Percentiles rank a stretch among this genome's conserved stretches.
Evolutionary conservation across 2,329 filamentous ascomycete genomes (phyloP).

Genomic region (Colletotrichum kahawae): DNA sequence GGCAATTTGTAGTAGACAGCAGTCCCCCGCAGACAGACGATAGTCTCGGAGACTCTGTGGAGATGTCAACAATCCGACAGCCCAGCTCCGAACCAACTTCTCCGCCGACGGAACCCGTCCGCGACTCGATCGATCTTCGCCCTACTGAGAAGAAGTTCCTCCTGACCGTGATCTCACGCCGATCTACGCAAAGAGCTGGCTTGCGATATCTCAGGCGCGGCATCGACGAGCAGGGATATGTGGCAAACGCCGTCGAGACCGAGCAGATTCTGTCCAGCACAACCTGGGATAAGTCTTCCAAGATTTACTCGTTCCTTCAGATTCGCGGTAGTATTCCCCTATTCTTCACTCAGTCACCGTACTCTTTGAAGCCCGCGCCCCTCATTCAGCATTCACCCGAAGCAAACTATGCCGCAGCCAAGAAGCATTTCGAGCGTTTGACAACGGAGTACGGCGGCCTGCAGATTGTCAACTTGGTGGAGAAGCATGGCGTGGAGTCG

Average conservation of each 20-base stretch:
- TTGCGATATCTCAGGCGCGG: constrained; percentile 89
- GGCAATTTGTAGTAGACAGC: constrained; percentile 75
- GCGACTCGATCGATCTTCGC: constrained; percentile 44
- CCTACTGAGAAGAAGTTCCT: constrained; percentile 66
- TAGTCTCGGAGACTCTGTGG: constrained; percentile 48
- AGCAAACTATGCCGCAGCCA: constrained; percentile 79
- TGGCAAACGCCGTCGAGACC: constrained; percentile 92
- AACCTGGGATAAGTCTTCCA: constrained; percentile 65
- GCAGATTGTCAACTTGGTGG: constrained; percentile 83
- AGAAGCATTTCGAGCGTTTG: constrained; percentile 77
- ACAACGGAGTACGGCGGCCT: constrained; percentile 74
- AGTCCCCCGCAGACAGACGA: constrained; percentile 61
- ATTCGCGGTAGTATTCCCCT: constrained; percentile 89
- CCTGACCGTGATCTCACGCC: constrained; percentile 89
- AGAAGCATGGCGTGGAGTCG: constrained; percentile 83
- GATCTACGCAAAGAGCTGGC: constrained; percentile 85
- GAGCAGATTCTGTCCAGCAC: constrained; percentile 86
- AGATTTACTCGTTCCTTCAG: constrained; percentile 84
- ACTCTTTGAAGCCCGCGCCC: constrained; percentile 88
- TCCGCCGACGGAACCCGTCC: constrained; percentile 27
- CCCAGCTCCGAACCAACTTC: constrained; percentile 30
- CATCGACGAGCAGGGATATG: constrained; percentile 85
- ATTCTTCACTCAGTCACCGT: constrained; percentile 94
- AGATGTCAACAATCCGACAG: constrained; percentile 44
- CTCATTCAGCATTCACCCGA: constrained; percentile 80